Evolutionary conservation across 371 early-diverging fungal species (phyloP).

Genomic region (Actinomortierella wolfii): DNA sequence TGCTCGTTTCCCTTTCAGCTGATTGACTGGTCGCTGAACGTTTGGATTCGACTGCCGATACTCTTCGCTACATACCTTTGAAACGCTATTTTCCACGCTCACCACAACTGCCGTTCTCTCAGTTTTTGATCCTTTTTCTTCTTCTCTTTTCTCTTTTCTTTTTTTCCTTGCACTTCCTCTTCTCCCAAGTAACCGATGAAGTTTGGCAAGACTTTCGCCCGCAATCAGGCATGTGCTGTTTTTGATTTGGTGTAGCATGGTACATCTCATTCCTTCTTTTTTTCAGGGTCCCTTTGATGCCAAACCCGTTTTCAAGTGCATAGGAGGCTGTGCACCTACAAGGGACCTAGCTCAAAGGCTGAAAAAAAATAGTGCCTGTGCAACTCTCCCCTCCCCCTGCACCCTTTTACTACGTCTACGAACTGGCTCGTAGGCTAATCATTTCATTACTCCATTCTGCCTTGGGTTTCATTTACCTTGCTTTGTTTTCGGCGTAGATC

Average conservation of each 20-base stretch:
- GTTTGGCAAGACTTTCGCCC: slow-evolving; percentile 68
- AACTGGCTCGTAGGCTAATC: neutral
- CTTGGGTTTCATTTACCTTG: neutral
- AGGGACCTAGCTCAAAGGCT: too few relatives aligned
- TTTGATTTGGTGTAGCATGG: neutral
- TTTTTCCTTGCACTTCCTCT: slow-evolving; percentile 4
- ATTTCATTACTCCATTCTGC: neutral
- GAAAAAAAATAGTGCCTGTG: slow-evolving; percentile 2
- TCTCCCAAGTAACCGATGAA: slow-evolving; percentile 56
- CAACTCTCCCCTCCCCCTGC: neutral
- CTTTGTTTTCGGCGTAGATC: slow-evolving; percentile 12
- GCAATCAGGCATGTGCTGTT: slow-evolving; percentile 63
- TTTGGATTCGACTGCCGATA: neutral
- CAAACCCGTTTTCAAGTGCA: neutral
- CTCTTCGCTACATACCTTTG: neutral
- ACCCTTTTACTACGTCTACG: neutral
- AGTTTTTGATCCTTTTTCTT: neutral
- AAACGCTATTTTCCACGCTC: too few relatives aligned
- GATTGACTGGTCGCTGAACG: neutral
- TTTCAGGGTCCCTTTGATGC: neutral
- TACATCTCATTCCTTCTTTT: neutral
- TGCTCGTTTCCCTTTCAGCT: neutral
- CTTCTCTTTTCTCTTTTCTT: neutral
- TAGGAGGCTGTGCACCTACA: neutral
- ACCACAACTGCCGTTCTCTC: neutral